Evolutionary conservation across 1,284 basidiomycete species (phyloP), one percentile per base, ranked within the genome.

Genomic region (Trametes pubescens): DNA sequence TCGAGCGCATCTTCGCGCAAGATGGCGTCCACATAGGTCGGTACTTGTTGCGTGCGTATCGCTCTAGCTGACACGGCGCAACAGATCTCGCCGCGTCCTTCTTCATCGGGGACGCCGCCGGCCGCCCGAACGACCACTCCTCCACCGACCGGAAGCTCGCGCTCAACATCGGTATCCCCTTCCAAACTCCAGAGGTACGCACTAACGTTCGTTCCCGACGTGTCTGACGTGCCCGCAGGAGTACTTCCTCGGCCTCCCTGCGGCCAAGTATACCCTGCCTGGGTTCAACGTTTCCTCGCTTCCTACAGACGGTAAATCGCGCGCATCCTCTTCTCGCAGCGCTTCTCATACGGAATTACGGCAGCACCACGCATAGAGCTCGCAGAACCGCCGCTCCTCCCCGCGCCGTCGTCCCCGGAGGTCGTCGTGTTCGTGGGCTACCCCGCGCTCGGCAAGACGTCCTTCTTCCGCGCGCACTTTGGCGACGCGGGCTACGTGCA

Each of bases 41-140:
- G 40, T 5, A 75, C 9, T 37, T 18, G 44, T 16, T 11, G 21
- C 46, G 9, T 26, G 3, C 3, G 4, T 38, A 49, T 29, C 62
- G 34, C 18, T 26, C 26, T 26, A 21, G 38, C 22, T 58, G 29
- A 61, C 51, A 47, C 16, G 32, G 34, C 24, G 24, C n/a, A 18
- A 2, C 68, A 95, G 94, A 96, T 75, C 84, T 86, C 69, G 65
- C 74, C 0, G 60, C 78, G 0, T 91, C 92, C 0, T 91, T 93
- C 70, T 96, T 91, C 71, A 90, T 98, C 2, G 96, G 96, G 6
- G 96, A 98, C 71, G 95, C 95, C 1, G 96, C 95, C 8, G 95
- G 95, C 10, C 84, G 95, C 48, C 76, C 79, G 13, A 75, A 75
- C 16, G 94, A 96, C 75, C 91, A 91, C 74, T 84, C 90, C 7